Evolutionary conservation across 768 basidiomycete genomes (phyloP).

Genomic region (Phylloporus rhodoxanthus): DNA sequence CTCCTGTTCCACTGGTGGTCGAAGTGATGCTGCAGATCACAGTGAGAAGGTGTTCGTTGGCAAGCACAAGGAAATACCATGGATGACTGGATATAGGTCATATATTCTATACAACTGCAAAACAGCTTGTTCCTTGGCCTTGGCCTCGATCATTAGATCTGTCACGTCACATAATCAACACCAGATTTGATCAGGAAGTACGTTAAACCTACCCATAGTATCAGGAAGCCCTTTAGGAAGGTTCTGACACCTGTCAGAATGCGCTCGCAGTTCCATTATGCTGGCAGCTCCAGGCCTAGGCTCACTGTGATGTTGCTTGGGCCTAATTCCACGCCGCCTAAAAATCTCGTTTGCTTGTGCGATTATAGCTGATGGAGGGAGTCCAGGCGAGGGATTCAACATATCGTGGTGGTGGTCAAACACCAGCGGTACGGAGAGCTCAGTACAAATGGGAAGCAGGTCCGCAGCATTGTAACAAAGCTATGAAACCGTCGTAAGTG

Average conservation of each 20-base stretch:
- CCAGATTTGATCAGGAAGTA: background rate
- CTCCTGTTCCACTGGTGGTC: constrained; percentile 39
- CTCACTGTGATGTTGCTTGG: constrained; percentile 91
- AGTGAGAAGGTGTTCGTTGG: background rate
- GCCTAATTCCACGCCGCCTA: constrained; percentile 66
- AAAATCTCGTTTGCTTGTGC: constrained; percentile 72
- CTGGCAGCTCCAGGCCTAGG: constrained; percentile 79
- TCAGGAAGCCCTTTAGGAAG: constrained; percentile 61
- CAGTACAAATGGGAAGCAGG: constrained; percentile 79
- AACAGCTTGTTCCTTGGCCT: constrained; percentile 92
- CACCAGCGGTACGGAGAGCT: constrained; percentile 69
- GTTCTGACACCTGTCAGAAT: constrained; percentile 72
- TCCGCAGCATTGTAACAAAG: constrained; percentile 89
- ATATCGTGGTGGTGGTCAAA: constrained; percentile 83
- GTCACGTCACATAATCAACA: constrained; percentile 10
- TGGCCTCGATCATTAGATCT: constrained; percentile 92
- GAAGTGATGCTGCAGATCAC: constrained; percentile 28
- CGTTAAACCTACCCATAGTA: constrained; percentile 49
- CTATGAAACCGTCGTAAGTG: constrained; percentile 20
- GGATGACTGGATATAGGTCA: constrained; percentile 55
- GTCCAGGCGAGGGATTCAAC: constrained; percentile 51
- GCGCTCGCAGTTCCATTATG: constrained; percentile 82
- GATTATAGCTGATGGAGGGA: constrained; percentile 62
- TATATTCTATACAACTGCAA: constrained; percentile 81
- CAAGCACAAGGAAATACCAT: constrained; percentile 35